phyloP scores from a whole-genome alignment of 2,329 filamentous ascomycete genomes.

The Cladorrhinum sp. region DNA sequence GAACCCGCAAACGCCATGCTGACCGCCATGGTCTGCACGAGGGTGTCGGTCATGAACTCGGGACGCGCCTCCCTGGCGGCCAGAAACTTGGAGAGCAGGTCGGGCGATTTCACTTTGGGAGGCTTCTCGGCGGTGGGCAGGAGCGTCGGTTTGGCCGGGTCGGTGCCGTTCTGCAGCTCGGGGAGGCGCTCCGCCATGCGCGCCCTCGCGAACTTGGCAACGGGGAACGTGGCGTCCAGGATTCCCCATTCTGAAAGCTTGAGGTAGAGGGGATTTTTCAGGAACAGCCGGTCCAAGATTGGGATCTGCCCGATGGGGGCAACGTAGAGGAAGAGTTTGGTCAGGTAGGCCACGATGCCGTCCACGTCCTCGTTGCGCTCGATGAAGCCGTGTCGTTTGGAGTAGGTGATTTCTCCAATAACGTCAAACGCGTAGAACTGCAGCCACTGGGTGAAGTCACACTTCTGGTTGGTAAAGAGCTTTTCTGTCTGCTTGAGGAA shows the following conservation, averaged over 20 bases:
- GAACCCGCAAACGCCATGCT: conserved; percentile 72
- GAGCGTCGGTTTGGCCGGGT: conserved; percentile 32
- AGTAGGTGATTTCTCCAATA: conserved; percentile 74
- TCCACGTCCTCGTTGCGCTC: conserved; percentile 73
- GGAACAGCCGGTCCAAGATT: conserved; percentile 63
- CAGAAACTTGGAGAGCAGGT: conserved; percentile 70
- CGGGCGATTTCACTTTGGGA: conserved; percentile 43
- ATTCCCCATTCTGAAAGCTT: conserved; percentile 65
- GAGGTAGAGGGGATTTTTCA: conserved; percentile 73
- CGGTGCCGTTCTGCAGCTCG: conserved; percentile 35
- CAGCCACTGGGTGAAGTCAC: conserved; percentile 69
- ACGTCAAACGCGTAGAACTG: conserved; percentile 83
- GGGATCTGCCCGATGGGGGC: conserved; percentile 72
- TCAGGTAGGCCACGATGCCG: conserved; percentile 66
- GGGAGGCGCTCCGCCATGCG: conserved; percentile 64
- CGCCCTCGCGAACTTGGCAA: conserved; percentile 67
- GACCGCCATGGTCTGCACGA: conserved; percentile 69
- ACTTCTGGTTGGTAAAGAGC: conserved; percentile 49
- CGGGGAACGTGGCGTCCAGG: conserved; percentile 66
- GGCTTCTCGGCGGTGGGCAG: conserved; percentile 41
- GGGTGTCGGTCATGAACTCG: conserved; percentile 67
- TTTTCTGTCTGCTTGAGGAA: conserved; percentile 64
- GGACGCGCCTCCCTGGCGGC: conserved; percentile 65
- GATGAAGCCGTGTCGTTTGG: conserved; percentile 71
- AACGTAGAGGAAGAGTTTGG: conserved; percentile 65